Base-by-base conservation (phyloP, 140 eudicot genomes). In the Cichorium intybus region DNA sequence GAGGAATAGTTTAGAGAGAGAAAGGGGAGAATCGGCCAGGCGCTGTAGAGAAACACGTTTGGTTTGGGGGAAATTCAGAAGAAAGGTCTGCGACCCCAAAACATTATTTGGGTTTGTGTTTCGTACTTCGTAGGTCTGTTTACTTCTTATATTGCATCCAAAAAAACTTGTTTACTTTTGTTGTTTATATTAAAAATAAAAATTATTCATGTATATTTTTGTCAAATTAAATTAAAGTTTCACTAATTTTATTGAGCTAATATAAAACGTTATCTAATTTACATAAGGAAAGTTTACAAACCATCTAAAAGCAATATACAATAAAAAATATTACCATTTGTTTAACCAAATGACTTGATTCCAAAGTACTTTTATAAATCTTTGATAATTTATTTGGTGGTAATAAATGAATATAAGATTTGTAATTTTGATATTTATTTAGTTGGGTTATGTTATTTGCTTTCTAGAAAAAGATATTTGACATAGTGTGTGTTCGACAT, bases 1-100 rank as follows among this genome's bases (percentile, higher is more conserved):
- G 15, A 31, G 48, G 3, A 14, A 27, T 18, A 24, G 6, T 60
- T 46, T 18, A 51, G 21, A 45, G 53, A 57, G 68, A 70, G 67
- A 69, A 46, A 21, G 48, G 43, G 34, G 57, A 37, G 43, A 65
- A 56, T 28, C 46, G 63, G 48, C 22, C 28, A 46, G 69, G 69
- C 69, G 69, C 58, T 33, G 70, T 47, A 12, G 70, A 64, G 59
- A 70, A 47, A 70, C 75, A 59, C 75, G 75, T 58, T 60, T 60
- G 75, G 61, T 60, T 60, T 70, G 68, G 75, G 68, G 74, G 74
- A 69, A 69, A 55, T 55, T 56, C 14, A 46, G 66, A 29, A 69
- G 66, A 69, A 57, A 57, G 74, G 74, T 45, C 52, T 69, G 20
- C 74, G 66, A 69, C 74, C 52, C 62, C 61, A 24, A 49, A 66